phyloP scores from a whole-genome alignment of 2,329 filamentous ascomycete genomes.

The Colletotrichum cordylinicola region DNA sequence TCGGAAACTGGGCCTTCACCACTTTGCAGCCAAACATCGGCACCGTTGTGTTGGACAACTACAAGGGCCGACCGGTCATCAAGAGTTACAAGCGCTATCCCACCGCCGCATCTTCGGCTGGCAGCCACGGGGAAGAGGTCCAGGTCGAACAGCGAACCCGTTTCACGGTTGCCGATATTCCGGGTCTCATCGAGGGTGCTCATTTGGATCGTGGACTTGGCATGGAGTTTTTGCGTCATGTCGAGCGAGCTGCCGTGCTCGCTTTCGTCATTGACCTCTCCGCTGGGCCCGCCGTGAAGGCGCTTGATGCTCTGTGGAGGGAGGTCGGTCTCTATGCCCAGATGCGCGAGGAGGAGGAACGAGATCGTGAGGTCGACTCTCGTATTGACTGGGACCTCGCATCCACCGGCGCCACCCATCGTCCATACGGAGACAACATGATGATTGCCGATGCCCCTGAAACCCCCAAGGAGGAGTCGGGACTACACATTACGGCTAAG shows the following conservation, averaged over 20 bases:
- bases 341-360: conserved; percentile 75
- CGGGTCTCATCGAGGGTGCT: conserved; percentile 89
- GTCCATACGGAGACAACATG: conserved; percentile 24
- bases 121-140: conserved; percentile 44
- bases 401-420: conserved; percentile 40
- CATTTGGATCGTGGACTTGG: conserved; percentile 92
- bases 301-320: conserved; percentile 83
- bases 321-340: conserved; percentile 89
- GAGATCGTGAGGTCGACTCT: conserved; percentile 64
- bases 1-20: conserved; percentile 97
- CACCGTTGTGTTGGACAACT: conserved; percentile 89
- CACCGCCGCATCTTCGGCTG: conserved; percentile 34
- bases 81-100: conserved; percentile 37
- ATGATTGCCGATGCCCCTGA: conserved; percentile 33
- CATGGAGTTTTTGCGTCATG: conserved; percentile 89
- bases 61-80: conserved; percentile 74
- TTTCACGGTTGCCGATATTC: conserved; percentile 95
- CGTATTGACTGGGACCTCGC: conserved; percentile 64
- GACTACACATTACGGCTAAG: conserved; percentile 85
- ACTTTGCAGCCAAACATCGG: conserved; percentile 95
- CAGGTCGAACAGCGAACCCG: conserved; percentile 68
- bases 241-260: conserved; percentile 90
- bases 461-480: conserved; percentile 33
- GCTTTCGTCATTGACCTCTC: conserved; percentile 92
- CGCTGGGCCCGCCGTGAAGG: conserved; percentile 78